Evolutionary conservation across 1,139 yeast genomes (phyloP).

Genomic region (Protomyces macrosporus): DNA sequence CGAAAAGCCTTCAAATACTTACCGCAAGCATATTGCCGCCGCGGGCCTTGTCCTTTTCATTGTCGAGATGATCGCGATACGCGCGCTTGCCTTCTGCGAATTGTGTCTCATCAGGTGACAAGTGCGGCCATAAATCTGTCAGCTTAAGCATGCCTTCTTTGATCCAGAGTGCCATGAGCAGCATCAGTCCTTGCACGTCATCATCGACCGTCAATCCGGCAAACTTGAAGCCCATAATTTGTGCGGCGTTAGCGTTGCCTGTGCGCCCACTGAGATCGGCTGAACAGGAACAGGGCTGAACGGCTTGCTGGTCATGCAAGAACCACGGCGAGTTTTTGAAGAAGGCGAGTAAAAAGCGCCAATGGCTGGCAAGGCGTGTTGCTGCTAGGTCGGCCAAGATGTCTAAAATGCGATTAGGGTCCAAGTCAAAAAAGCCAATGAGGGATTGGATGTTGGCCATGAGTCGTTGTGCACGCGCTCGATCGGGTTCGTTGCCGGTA

Average conservation of each 20-base stretch:
- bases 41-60: conserved; percentile 57
- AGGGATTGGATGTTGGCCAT: conserved; percentile 51
- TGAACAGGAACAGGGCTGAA: background rate
- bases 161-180: conserved; percentile 52
- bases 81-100: conserved; percentile 45
- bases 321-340: conserved; percentile 17
- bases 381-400: conserved; percentile 49
- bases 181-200: conserved; percentile 37
- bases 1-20: background rate
- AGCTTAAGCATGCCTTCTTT: conserved; percentile 65
- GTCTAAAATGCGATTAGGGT: conserved; percentile 68
- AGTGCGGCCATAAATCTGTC: conserved; percentile 54
- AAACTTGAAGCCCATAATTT: conserved; percentile 56
- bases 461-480: conserved; percentile 47
- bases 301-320: background rate
- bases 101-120: conserved; percentile 47
- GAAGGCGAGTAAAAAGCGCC: conserved; percentile 5
- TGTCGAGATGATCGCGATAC: conserved; percentile 53
- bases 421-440: conserved; percentile 73
- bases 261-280: conserved; percentile 39
- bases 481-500: background rate
- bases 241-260: conserved; percentile 58
- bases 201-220: conserved; percentile 44
- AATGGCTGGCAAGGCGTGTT: background rate
- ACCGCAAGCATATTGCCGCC: conserved; percentile 44